Conservation (phyloP, 495 filamentous ascomycete genomes). For the Lophiostoma macrostomum region DNA sequence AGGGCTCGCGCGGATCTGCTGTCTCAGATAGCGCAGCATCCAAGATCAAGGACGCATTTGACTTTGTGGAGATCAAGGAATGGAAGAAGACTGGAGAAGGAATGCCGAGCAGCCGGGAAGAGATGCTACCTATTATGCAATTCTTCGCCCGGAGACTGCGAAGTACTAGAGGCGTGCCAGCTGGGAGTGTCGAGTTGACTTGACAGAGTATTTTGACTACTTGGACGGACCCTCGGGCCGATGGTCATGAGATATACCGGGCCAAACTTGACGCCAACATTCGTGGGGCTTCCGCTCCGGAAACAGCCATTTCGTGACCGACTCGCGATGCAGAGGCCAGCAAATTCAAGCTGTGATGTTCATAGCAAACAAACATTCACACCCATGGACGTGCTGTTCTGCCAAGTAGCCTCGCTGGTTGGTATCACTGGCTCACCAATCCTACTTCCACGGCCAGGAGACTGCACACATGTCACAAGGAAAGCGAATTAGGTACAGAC, state of each 20-base stretch:
- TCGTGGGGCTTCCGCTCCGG: no score
- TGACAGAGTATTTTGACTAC: constrained; percentile 3
- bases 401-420: no score
- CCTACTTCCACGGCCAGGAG: no score
- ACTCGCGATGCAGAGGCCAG: no score
- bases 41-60: constrained; percentile 64
- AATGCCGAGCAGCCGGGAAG: constrained; percentile 79
- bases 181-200: constrained; percentile 56
- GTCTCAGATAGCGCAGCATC: constrained; percentile 64
- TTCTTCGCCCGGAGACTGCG: constrained; percentile 79
- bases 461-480: no score
- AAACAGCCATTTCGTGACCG: no score
- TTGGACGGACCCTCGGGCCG: background rate
- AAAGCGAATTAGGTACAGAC: no score
- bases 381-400: no score
- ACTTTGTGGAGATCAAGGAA: constrained; percentile 66
- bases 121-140: constrained; percentile 90
- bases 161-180: constrained; percentile 60
- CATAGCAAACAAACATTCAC: no score
- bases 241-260: background rate
- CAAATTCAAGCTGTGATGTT: no score
- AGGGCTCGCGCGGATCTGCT: constrained; percentile 58
- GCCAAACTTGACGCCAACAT: no score
- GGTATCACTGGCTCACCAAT: no score
- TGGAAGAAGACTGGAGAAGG: constrained; percentile 74